Percentiles rank a stretch among this genome's conserved stretches.
These are phyloP conservation scores for Colletotrichum sp. DNA, from an alignment of 2,329 filamentous ascomycete species.

Conservation along the genomic window DNA sequence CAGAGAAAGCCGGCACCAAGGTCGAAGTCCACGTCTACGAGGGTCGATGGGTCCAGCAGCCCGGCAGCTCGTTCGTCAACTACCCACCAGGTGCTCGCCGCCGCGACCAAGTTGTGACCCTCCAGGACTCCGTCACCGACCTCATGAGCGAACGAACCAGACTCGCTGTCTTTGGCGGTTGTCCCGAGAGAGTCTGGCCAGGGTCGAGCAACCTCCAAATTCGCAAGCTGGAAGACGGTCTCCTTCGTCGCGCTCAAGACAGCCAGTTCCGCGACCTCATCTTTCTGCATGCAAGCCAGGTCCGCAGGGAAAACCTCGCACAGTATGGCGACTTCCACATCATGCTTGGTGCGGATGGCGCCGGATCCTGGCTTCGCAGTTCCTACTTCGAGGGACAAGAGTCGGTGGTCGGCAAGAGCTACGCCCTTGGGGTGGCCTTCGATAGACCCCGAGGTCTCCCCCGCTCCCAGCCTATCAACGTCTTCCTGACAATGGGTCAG, in stretches of 20 bases:
- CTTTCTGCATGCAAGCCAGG: conserved; percentile 34
- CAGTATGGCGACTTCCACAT: conserved; percentile 40
- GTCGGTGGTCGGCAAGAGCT: conserved; percentile 37
- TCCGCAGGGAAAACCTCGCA: conserved; percentile 31
- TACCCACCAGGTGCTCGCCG: conserved; percentile 28
- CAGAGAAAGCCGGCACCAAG: conserved; percentile 34
- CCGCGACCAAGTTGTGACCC: not conserved
- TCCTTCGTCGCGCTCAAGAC: conserved; percentile 38
- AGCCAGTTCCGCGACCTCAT: conserved; percentile 34
- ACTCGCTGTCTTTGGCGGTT: conserved; percentile 24
- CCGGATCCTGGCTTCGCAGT: conserved; percentile 38
- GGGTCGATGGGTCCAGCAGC: conserved; percentile 32
- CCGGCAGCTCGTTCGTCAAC: conserved; percentile 26
- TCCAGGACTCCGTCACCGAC: not conserved
- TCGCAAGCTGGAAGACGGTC: conserved; percentile 40
- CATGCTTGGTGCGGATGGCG: conserved; percentile 38
- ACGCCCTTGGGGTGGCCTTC: conserved; percentile 26
- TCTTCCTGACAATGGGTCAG: conserved; percentile 40
- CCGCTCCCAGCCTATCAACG: conserved; percentile 38
- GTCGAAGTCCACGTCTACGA: conserved; percentile 41
- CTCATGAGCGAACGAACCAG: not conserved
- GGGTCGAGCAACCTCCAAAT: conserved; percentile 42
- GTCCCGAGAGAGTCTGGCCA: conserved; percentile 39
- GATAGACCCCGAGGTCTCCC: conserved; percentile 35
- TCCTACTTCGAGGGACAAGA: conserved; percentile 38